Evolutionary conservation across 257 asterid genomes (phyloP).

Genomic region (Petrea volubilis): DNA sequence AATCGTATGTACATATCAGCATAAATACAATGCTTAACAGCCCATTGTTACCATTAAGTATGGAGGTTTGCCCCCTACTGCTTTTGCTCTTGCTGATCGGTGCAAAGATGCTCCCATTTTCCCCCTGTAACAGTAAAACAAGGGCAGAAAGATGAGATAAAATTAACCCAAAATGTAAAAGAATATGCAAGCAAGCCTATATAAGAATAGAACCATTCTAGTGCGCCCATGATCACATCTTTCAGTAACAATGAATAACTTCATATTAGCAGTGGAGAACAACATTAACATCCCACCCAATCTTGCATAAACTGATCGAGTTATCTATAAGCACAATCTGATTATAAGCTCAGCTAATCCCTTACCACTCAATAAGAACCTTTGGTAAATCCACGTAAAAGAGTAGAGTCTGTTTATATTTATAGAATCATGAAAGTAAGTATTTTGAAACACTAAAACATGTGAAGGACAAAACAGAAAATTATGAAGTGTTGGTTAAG

Average conservation of each 20-base stretch:
- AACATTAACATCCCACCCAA: background rate
- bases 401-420: too few relatives aligned
- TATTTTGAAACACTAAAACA: background rate
- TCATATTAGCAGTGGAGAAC: too few relatives aligned
- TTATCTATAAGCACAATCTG: background rate
- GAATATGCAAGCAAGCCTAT: background rate
- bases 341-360: background rate
- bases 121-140: constrained; percentile 50
- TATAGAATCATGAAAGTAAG: too few relatives aligned
- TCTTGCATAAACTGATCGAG: background rate
- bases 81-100: constrained; percentile 43
- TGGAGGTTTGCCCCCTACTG: constrained; percentile 73
- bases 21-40: background rate
- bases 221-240: constrained; percentile 1
- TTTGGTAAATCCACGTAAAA: background rate
- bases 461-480: background rate
- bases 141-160: background rate
- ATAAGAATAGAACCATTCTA: background rate
- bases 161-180: background rate
- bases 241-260: background rate
- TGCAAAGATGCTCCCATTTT: constrained; percentile 78
- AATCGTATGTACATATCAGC: background rate
- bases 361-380: background rate
- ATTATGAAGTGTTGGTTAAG: background rate
- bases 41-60: constrained; percentile 49